Conservation (phyloP, 257 asterid genomes). For the Apocynum venetum region DNA sequence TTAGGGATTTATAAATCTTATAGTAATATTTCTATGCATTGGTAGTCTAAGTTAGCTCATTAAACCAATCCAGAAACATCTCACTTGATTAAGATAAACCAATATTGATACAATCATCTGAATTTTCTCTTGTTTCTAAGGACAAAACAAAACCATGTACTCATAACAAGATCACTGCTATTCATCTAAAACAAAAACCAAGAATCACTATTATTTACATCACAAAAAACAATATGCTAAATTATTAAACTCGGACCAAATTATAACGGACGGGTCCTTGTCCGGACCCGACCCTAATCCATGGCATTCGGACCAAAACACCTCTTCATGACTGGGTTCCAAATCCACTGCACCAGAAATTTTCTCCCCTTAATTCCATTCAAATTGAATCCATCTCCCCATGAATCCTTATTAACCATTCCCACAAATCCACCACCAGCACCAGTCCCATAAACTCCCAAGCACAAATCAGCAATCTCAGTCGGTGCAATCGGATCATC, state of each 20-base stretch:
- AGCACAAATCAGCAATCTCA: constrained; percentile 71
- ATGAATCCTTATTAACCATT: constrained; percentile 41
- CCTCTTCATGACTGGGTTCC: constrained; percentile 53
- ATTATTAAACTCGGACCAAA: not conserved
- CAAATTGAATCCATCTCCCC: constrained; percentile 58
- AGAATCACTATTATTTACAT: not conserved
- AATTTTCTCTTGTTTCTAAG: not conserved
- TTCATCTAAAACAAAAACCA: too few relatives aligned
- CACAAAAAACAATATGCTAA: not conserved
- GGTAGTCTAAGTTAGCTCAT: too few relatives aligned
- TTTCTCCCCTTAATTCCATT: constrained; percentile 65
- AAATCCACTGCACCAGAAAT: constrained; percentile 83
- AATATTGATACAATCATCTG: not conserved
- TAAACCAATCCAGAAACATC: too few relatives aligned
- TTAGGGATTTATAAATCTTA: too few relatives aligned
- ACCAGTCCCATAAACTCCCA: constrained; percentile 71
- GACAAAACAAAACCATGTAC: not conserved
- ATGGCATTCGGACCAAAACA: constrained; percentile 75
- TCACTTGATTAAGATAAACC: too few relatives aligned
- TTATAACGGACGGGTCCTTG: too few relatives aligned
- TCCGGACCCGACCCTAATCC: constrained; percentile 31
- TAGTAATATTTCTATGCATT: too few relatives aligned
- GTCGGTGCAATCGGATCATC: constrained; percentile 64
- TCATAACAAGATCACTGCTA: not conserved
- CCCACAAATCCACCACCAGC: constrained; percentile 73